Evolutionary conservation across 2,329 filamentous ascomycete genomes (phyloP).

Genomic region (Cercospora beticola): DNA sequence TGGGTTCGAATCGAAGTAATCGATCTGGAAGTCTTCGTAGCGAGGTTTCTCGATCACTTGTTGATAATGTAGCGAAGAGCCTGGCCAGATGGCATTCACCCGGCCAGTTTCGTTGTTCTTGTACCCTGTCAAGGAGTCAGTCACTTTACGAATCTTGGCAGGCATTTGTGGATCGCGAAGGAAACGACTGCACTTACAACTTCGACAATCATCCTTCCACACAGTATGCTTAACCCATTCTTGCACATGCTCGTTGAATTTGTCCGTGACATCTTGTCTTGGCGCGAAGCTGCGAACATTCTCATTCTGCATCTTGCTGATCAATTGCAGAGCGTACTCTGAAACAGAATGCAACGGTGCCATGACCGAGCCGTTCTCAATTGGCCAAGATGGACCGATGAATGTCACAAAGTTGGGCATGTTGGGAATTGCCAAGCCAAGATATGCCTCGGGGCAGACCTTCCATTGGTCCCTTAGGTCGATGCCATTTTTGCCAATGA

Average conservation of each 20-base stretch:
- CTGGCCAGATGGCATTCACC: constrained; percentile 52
- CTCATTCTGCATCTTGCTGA: constrained; percentile 50
- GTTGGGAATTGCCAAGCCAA: constrained; percentile 44
- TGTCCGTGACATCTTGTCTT: constrained; percentile 43
- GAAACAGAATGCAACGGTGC: constrained; percentile 42
- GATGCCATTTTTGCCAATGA: constrained; percentile 44
- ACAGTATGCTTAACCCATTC: constrained; percentile 53
- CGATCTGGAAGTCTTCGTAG: constrained; percentile 48
- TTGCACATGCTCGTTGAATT: constrained; percentile 45
- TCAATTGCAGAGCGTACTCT: constrained; percentile 44
- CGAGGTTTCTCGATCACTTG: constrained; percentile 42
- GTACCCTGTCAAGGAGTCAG: constrained; percentile 32
- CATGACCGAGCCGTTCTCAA: constrained; percentile 48
- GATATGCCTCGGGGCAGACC: constrained; percentile 41
- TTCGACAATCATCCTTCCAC: constrained; percentile 48
- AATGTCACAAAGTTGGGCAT: constrained; percentile 46
- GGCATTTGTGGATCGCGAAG: no score
- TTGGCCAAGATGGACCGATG: constrained; percentile 40
- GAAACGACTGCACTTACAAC: neutral
- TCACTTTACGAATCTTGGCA: no score
- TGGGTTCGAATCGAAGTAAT: constrained; percentile 42
- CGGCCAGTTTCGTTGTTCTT: constrained; percentile 49
- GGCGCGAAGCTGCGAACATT: constrained; percentile 46
- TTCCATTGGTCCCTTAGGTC: constrained; percentile 44
- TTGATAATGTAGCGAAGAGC: constrained; percentile 51